Percentiles rank a stretch among this genome's conserved stretches.
Evolutionary conservation across 2,329 filamentous ascomycete species (phyloP).

Genomic region (Metarhizium humberi): DNA sequence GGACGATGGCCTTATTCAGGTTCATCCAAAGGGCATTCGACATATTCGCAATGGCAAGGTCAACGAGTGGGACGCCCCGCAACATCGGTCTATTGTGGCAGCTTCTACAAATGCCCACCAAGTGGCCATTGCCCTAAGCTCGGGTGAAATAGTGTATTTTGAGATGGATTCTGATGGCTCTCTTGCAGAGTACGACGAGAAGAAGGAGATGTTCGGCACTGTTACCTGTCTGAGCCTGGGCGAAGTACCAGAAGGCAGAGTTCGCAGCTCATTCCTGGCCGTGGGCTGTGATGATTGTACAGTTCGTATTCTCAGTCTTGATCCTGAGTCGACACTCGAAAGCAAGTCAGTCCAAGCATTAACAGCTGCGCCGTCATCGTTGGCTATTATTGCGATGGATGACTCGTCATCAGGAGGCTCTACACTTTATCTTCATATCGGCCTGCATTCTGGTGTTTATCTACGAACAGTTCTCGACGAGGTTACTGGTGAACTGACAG

Average conservation of each 20-base stretch:
- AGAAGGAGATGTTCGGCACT: conserved; percentile 89
- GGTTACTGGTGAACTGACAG: conserved; percentile 87
- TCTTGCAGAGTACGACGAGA: conserved; percentile 88
- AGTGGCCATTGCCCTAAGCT: conserved; percentile 87
- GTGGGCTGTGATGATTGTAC: conserved; percentile 97
- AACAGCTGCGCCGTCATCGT: conserved; percentile 77
- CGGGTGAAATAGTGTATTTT: conserved; percentile 95
- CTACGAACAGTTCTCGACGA: conserved; percentile 92
- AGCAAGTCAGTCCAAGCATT: conserved; percentile 92
- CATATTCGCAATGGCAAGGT: conserved; percentile 73
- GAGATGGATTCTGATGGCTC: conserved; percentile 92
- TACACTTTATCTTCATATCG: conserved; percentile 91
- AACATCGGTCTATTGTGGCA: conserved; percentile 90
- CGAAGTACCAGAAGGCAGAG: conserved; percentile 79
- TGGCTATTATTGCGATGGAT: conserved; percentile 91
- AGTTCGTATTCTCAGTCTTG: conserved; percentile 82
- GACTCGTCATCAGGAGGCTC: conserved; percentile 84
- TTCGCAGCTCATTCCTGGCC: conserved; percentile 85
- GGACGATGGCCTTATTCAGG: conserved; percentile 84
- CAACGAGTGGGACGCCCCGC: conserved; percentile 88
- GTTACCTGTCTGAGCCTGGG: conserved; percentile 93
- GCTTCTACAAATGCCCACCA: conserved; percentile 90
- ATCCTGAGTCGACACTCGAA: conserved; percentile 82
- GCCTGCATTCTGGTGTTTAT: conserved; percentile 91
- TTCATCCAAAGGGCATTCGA: conserved; percentile 92